Percentiles rank a stretch among this genome's conserved stretches.
phyloP scores from a whole-genome alignment of 2,329 filamentous ascomycete genomes.

The Aspergillus amoenus region DNA sequence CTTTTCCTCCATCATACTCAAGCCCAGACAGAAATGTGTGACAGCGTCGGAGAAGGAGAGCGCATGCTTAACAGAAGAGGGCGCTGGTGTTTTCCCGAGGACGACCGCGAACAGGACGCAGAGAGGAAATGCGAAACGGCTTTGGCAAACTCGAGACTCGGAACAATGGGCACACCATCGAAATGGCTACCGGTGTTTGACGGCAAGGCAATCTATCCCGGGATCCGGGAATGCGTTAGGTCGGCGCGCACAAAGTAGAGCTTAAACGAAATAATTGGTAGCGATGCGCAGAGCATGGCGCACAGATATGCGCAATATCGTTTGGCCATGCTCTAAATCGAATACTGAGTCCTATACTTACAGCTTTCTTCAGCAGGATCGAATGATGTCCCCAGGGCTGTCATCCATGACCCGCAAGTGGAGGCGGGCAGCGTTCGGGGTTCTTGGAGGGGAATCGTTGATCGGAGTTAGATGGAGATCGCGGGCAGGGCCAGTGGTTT shows the following conservation, averaged over 20 bases:
- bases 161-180: conserved; percentile 6
- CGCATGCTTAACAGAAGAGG: conserved; percentile 23
- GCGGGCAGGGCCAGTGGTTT: not conserved
- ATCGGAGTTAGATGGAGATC: not conserved
- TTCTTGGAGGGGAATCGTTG: not conserved
- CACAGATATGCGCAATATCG: not conserved
- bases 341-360: conserved; percentile 4
- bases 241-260: conserved; percentile 5
- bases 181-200: conserved; percentile 3
- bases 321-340: not conserved
- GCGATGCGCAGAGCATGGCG: not conserved
- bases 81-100: conserved; percentile 7
- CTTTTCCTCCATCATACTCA: conserved; percentile 26
- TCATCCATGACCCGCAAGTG: conserved; percentile 18
- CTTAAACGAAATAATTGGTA: conserved; percentile 2
- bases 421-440: conserved; percentile 10
- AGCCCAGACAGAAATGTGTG: conserved; percentile 24
- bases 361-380: conserved; percentile 6
- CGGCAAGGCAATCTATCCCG: conserved; percentile 5
- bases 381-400: conserved; percentile 8
- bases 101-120: not conserved
- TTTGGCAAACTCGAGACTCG: conserved; percentile 3
- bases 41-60: conserved; percentile 16
- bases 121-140: not conserved
- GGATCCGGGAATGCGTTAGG: conserved; percentile 14